phyloP scores from a whole-genome alignment of 2,329 filamentous ascomycete genomes.

The Incumbomyces delicatus region DNA sequence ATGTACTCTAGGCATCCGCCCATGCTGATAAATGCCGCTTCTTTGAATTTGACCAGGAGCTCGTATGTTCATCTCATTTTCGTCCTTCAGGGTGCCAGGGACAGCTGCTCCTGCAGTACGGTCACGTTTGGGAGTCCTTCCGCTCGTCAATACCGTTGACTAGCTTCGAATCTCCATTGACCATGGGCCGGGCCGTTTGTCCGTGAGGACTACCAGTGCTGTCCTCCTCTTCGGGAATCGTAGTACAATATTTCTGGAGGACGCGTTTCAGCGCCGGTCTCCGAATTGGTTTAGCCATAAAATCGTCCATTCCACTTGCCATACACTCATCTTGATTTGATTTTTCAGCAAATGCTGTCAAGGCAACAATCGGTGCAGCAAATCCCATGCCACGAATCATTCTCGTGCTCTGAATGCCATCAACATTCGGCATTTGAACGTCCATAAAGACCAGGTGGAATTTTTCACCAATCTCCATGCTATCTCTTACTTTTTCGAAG shows the following conservation, averaged over 20 bases:
- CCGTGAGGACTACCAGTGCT: neutral
- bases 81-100: no score
- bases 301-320: constrained; percentile 87
- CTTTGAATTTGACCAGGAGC: neutral
- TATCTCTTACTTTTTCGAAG: constrained; percentile 72
- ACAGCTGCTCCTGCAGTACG: no score
- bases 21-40: neutral
- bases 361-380: constrained; percentile 74
- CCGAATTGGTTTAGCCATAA: constrained; percentile 65
- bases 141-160: neutral
- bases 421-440: constrained; percentile 86
- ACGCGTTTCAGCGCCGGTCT: constrained; percentile 80
- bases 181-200: neutral
- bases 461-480: constrained; percentile 60
- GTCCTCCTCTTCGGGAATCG: constrained; percentile 62
- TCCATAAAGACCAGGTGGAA: constrained; percentile 96
- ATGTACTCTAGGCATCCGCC: no score
- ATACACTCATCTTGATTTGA: constrained; percentile 79
- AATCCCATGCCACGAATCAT: constrained; percentile 82
- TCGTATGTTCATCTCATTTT: no score
- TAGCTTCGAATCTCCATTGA: neutral
- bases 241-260: constrained; percentile 67
- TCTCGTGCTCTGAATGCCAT: constrained; percentile 76
- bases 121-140: no score
- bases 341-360: constrained; percentile 85